Conservation (phyloP, 805 yeast species). For the Nakazawaea populi region DNA sequence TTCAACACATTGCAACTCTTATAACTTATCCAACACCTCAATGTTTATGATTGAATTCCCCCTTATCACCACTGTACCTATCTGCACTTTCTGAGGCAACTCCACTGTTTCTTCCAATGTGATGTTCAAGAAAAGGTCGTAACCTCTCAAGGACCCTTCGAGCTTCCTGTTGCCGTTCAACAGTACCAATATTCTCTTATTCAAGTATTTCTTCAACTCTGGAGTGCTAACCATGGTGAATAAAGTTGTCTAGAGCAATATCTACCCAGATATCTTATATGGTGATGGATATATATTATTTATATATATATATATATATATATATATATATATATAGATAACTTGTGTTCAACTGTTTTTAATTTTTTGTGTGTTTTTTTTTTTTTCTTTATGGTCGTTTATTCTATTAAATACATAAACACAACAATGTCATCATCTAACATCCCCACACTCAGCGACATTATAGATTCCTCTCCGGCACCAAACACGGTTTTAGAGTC, state of each 20-base stretch:
- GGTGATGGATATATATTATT: neutral
- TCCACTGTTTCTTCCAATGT: constrained; percentile 24
- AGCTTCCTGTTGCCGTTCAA: constrained; percentile 76
- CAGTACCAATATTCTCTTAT: constrained; percentile 66
- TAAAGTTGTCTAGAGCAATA: no score
- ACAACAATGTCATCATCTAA: constrained; percentile 1
- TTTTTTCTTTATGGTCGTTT: neutral
- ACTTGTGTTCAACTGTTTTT: neutral
- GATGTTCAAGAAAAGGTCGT: constrained; percentile 49
- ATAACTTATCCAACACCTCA: constrained; percentile 28
- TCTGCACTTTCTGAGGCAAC: constrained; percentile 10
- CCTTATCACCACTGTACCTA: constrained; percentile 37
- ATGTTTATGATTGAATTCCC: constrained; percentile 48
- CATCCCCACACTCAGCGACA: constrained; percentile 5
- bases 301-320: neutral
- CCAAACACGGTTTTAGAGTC: neutral
- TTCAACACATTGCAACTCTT: neutral
- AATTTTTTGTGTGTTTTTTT: neutral
- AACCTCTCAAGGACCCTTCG: constrained; percentile 80
- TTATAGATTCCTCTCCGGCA: constrained; percentile 5
- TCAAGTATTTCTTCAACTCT: constrained; percentile 56
- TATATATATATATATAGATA: neutral
- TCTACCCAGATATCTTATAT: neutral
- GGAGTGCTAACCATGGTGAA: constrained; percentile 28
- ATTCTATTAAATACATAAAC: neutral